Conservation (phyloP, 352 stramenopile species). For the Globisporangium irregulare region DNA sequence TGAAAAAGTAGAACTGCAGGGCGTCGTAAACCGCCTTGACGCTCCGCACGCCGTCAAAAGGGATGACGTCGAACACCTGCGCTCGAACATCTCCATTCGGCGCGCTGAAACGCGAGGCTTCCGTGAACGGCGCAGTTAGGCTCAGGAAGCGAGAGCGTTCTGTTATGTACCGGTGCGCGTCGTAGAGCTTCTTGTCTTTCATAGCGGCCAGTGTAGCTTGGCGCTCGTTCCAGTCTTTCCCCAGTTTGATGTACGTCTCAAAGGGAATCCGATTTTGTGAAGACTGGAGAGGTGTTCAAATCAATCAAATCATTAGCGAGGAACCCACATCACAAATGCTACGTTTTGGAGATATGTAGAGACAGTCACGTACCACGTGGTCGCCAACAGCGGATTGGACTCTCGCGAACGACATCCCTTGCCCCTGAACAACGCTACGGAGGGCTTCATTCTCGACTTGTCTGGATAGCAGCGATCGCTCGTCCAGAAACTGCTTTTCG, state of each 20-base stretch:
- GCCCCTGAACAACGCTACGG: background rate
- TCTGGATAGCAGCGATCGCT: background rate
- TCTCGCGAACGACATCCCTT: conserved; percentile 1
- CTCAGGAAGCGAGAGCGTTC: background rate
- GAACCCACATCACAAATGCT: background rate
- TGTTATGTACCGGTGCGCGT: background rate
- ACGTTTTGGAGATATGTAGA: background rate
- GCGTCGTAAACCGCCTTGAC: conserved; percentile 37
- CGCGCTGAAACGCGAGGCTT: background rate
- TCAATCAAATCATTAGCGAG: background rate
- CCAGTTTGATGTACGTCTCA: background rate
- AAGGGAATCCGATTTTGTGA: background rate
- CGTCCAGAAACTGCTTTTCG: background rate
- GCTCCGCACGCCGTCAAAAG: conserved; percentile 15
- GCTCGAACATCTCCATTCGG: background rate
- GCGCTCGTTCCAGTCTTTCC: background rate
- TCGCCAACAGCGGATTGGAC: background rate
- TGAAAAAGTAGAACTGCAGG: conserved; percentile 31
- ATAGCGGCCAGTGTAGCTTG: background rate
- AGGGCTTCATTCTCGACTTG: background rate
- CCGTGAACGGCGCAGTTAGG: background rate
- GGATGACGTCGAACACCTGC: background rate
- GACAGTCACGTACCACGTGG: conserved; percentile 1
- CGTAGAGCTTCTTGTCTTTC: conserved; percentile 1
- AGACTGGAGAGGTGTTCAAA: background rate